A percentile compares a stretch with the other conserved stretches of the same genome.
Conservation (phyloP, 305 asterid species). For the Solanum chacoense region DNA sequence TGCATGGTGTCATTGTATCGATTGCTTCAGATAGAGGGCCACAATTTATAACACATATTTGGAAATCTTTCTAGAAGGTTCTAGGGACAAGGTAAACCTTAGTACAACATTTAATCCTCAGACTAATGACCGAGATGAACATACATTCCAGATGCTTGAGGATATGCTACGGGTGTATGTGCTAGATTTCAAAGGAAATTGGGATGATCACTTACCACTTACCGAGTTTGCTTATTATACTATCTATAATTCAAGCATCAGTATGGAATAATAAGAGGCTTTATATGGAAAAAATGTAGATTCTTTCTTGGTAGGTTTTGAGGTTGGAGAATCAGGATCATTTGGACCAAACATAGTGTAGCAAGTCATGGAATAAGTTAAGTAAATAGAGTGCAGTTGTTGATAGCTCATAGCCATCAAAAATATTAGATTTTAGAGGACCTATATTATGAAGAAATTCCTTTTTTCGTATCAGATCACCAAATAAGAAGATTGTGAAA, state of each 20-base stretch:
- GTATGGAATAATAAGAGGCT: not conserved
- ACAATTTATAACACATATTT: no score
- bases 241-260: not conserved
- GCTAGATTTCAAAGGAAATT: not conserved
- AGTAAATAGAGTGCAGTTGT: not conserved
- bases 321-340: not conserved
- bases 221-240: not conserved
- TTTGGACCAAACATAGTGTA: not conserved
- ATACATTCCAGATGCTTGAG: not conserved
- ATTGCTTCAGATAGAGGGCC: not conserved
- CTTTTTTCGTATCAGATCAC: not conserved
- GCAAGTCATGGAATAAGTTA: not conserved
- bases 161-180: not conserved
- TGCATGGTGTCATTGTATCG: not conserved
- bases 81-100: not conserved
- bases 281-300: not conserved
- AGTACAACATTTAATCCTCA: not conserved
- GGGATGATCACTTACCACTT: not conserved
- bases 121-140: not conserved
- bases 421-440: not conserved
- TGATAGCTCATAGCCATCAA: not conserved
- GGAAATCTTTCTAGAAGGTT: not conserved
- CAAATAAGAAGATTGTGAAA: not conserved
- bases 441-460: not conserved
- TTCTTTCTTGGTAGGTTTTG: not conserved